phyloP scores from a whole-genome alignment of 768 basidiomycete genomes.

The Tylopilus balloui region DNA sequence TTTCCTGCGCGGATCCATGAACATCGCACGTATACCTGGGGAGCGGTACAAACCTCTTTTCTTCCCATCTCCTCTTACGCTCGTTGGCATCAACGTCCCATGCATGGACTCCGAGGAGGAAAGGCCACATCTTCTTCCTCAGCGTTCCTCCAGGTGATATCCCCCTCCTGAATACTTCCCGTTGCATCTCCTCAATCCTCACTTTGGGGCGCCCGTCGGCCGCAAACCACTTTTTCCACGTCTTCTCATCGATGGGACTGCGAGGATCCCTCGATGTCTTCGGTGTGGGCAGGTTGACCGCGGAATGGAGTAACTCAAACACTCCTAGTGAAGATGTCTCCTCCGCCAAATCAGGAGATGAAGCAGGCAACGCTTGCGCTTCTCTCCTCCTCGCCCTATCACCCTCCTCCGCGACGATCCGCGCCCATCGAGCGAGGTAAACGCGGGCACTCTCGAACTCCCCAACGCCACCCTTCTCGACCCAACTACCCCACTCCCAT shows the following conservation, averaged over 20 bases:
- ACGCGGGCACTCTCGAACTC: conserved; percentile 96
- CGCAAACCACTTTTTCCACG: conserved; percentile 80
- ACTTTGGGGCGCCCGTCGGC: conserved; percentile 63
- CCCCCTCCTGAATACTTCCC: conserved; percentile 77
- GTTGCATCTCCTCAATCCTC: conserved; percentile 61
- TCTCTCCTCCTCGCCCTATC: conserved; percentile 84
- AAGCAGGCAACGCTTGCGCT: conserved; percentile 59
- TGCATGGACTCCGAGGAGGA: conserved; percentile 75
- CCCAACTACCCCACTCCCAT: conserved; percentile 91
- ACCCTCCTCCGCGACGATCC: conserved; percentile 96
- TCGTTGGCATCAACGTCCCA: conserved; percentile 72
- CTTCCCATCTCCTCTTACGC: conserved; percentile 56
- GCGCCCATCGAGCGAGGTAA: conserved; percentile 95
- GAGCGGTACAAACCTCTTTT: conserved; percentile 47
- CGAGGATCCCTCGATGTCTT: conserved; percentile 76
- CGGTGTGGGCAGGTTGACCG: conserved; percentile 76
- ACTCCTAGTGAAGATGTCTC: conserved; percentile 77
- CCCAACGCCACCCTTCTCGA: conserved; percentile 87
- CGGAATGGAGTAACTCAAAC: conserved; percentile 80
- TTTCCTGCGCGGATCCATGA: conserved; percentile 40
- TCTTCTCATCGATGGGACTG: conserved; percentile 68
- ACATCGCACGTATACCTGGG: background rate
- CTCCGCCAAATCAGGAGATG: conserved; percentile 45
- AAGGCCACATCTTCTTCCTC: conserved; percentile 84
- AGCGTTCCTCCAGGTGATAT: conserved; percentile 49